Conservation (phyloP, 306 rosid genomes). For the Mimosa pudica region DNA sequence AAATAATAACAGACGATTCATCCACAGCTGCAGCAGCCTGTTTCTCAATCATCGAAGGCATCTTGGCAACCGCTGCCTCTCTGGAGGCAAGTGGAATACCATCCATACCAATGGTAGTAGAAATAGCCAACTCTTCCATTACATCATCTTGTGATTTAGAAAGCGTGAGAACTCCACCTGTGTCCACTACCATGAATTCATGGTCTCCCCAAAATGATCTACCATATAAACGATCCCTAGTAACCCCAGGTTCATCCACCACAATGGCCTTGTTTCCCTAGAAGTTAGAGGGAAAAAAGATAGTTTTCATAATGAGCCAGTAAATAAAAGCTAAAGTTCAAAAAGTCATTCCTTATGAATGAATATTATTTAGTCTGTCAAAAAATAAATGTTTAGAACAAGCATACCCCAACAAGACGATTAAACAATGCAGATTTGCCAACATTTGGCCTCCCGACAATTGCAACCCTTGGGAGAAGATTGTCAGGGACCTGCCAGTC, state of each 20-base stretch:
- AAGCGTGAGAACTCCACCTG: constrained; percentile 88
- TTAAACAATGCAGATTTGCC: constrained; percentile 95
- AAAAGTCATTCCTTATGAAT: constrained; percentile 19
- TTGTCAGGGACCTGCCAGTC: constrained; percentile 78
- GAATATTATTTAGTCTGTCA: constrained; percentile 15
- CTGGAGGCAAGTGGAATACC: constrained; percentile 88
- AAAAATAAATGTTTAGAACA: constrained; percentile 32
- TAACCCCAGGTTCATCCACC: constrained; percentile 98
- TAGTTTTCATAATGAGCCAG: constrained; percentile 2
- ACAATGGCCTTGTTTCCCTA: constrained; percentile 94
- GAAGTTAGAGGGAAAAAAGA: constrained; percentile 27
- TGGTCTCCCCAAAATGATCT: constrained; percentile 87
- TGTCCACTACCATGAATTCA: constrained; percentile 96
- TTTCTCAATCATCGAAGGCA: constrained; percentile 97
- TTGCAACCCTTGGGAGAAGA: constrained; percentile 84
- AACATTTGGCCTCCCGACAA: constrained; percentile 96
- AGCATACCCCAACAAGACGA: constrained; percentile 87
- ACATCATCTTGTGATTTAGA: constrained; percentile 79
- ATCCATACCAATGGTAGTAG: constrained; percentile 95
- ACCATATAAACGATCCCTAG: constrained; percentile 95
- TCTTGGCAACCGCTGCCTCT: constrained; percentile 93
- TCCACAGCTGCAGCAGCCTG: constrained; percentile 91
- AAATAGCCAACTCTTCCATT: constrained; percentile 81
- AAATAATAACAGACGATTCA: constrained; percentile 84
- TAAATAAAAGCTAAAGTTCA: constrained; percentile 10